Conservation (phyloP, 164 flowering plant genomes). For the Saururus chinensis region DNA sequence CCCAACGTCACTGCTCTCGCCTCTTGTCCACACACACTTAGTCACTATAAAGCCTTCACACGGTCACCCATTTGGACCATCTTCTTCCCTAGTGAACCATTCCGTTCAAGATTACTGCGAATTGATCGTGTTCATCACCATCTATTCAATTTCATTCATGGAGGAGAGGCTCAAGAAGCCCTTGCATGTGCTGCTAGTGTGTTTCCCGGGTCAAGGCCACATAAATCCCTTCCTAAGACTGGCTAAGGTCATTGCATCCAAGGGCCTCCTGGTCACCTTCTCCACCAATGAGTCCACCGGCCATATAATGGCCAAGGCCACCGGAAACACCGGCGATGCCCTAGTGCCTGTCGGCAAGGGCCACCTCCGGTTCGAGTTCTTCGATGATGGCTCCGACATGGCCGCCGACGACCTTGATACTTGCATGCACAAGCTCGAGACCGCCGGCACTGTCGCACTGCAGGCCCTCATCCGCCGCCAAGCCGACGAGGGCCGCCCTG, state of each 20-base stretch:
- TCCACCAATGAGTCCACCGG: conserved; percentile 32
- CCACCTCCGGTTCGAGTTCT: conserved; percentile 51
- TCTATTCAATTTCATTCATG: too few relatives aligned
- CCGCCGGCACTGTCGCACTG: conserved; percentile 24
- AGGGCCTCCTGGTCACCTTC: conserved; percentile 35
- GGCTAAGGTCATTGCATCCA: conserved; percentile 18
- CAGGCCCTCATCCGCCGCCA: conserved; percentile 24
- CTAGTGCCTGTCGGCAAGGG: conserved; percentile 41
- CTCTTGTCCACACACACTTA: too few relatives aligned
- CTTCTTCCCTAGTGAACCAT: too few relatives aligned
- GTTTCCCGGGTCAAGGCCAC: conserved; percentile 24
- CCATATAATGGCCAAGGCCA: conserved; percentile 24
- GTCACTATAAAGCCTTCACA: too few relatives aligned
- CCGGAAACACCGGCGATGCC: conserved; percentile 9
- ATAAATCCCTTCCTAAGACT: conserved; percentile 22
- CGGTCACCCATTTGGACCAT: too few relatives aligned
- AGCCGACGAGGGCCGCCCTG: conserved; percentile 33
- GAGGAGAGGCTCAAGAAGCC: background rate
- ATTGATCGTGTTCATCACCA: too few relatives aligned
- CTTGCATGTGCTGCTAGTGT: conserved; percentile 20
- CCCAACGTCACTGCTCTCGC: background rate
- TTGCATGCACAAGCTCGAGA: conserved; percentile 32
- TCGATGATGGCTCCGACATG: conserved; percentile 42
- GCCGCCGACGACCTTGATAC: conserved; percentile 24
- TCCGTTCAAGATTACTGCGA: too few relatives aligned